Percentiles rank a stretch among this genome's conserved stretches.
Evolutionary conservation across 1,284 basidiomycete species (phyloP).

Genomic region (Tilletia setariae): DNA sequence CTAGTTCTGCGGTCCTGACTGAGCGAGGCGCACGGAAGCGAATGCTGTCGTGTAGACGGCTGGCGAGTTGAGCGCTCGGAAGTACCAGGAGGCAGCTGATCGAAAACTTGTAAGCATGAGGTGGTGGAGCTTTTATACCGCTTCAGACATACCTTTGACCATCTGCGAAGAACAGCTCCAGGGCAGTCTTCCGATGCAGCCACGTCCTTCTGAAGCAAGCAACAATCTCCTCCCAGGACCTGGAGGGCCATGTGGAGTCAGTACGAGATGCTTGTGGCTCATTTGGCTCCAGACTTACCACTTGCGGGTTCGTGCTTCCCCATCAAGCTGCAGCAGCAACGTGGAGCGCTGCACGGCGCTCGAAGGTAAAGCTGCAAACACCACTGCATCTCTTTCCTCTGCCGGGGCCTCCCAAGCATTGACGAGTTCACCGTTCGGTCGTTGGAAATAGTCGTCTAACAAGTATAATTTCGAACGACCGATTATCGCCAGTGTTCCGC

Average conservation of each 20-base stretch:
- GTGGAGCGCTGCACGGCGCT: constrained; percentile 53
- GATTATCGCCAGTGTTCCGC: constrained; percentile 81
- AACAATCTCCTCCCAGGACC: constrained; percentile 33
- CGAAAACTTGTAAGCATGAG: background rate
- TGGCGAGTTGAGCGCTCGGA: constrained; percentile 30
- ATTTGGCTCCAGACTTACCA: constrained; percentile 24
- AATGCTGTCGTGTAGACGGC: constrained; percentile 36
- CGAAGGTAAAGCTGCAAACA: constrained; percentile 70
- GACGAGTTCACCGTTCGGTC: constrained; percentile 79
- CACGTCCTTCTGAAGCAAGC: constrained; percentile 35
- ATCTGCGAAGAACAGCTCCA: constrained; percentile 54
- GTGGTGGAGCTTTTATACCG: no score
- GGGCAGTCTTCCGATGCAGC: constrained; percentile 42
- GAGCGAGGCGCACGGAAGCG: constrained; percentile 34
- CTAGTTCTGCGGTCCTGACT: constrained; percentile 33
- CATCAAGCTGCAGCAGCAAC: constrained; percentile 37
- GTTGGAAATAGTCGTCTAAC: constrained; percentile 86
- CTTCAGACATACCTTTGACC: constrained; percentile 33
- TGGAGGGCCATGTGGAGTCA: background rate
- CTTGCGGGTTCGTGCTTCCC: constrained; percentile 30
- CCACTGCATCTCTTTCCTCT: constrained; percentile 59
- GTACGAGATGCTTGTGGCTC: background rate
- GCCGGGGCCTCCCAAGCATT: constrained; percentile 81
- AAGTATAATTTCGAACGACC: constrained; percentile 82
- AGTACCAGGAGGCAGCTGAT: constrained; percentile 47